phyloP scores from a whole-genome alignment of 139 green algal species.

The Coelastrella sp. region DNA sequence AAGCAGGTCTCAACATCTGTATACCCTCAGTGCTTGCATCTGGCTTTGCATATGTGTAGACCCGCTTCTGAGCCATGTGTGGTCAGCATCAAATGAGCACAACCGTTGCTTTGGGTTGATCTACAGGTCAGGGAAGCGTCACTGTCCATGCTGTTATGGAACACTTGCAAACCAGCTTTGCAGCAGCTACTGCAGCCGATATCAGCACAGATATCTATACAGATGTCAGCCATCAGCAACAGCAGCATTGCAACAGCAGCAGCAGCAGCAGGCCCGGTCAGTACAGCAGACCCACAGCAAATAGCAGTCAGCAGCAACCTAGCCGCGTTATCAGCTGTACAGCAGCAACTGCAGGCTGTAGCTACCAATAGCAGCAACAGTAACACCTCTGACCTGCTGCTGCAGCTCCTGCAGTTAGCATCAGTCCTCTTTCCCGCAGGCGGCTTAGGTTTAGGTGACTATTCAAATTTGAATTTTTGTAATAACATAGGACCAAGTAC shows the following conservation, averaged over 20 bases:
- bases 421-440: not conserved
- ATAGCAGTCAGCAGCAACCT: not conserved
- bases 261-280: not conserved
- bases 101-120: too few relatives aligned
- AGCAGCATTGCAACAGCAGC: not conserved
- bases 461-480: not conserved
- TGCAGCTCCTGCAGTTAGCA: slow-evolving; percentile 14
- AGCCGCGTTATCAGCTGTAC: not conserved
- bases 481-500: not conserved
- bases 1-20: too few relatives aligned
- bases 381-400: not conserved
- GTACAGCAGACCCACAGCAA: not conserved
- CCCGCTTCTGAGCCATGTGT: too few relatives aligned
- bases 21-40: too few relatives aligned
- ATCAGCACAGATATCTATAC: not conserved
- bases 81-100: too few relatives aligned
- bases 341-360: slow-evolving; percentile 22
- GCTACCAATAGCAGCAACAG: not conserved
- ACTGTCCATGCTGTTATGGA: slow-evolving; percentile 14
- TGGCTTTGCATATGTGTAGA: too few relatives aligned
- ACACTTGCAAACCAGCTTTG: slow-evolving; percentile 3
- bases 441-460: not conserved
- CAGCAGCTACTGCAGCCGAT: slow-evolving; percentile 42
- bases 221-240: not conserved
- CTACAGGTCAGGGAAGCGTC: not conserved